Evolutionary conservation across 2,329 filamentous ascomycete species (phyloP).

Genomic region (Cordyceps javanica): DNA sequence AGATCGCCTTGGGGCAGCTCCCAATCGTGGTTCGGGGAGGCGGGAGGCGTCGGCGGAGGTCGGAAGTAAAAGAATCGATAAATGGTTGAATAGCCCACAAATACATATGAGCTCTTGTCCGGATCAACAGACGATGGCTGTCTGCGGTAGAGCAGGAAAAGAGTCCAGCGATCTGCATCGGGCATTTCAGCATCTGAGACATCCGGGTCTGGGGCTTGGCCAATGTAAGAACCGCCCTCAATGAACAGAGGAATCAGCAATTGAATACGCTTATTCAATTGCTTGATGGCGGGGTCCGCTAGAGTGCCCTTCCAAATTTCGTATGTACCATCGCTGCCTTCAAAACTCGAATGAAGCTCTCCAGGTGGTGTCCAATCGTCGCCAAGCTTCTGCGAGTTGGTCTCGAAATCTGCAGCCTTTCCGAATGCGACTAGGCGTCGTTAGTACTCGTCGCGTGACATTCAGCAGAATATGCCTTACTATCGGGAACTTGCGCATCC

Average conservation of each 20-base stretch:
- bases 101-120: constrained; percentile 59
- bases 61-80: constrained; percentile 75
- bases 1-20: constrained; percentile 40
- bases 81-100: constrained; percentile 84
- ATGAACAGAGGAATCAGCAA: constrained; percentile 83
- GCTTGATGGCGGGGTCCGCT: constrained; percentile 60
- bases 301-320: constrained; percentile 82
- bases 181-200: constrained; percentile 62
- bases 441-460: constrained; percentile 5
- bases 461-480: constrained; percentile 34
- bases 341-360: constrained; percentile 58
- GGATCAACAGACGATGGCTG: constrained; percentile 36
- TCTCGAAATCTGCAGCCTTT: constrained; percentile 55
- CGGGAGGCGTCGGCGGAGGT: constrained; percentile 37
- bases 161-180: constrained; percentile 77
- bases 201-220: constrained; percentile 34
- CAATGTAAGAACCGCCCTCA: constrained; percentile 79
- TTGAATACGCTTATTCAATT: constrained; percentile 74
- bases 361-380: constrained; percentile 67
- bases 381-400: constrained; percentile 41
- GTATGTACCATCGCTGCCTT: constrained; percentile 56
- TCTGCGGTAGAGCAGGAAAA: constrained; percentile 81
- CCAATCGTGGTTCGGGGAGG: constrained; percentile 33
- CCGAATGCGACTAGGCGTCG: constrained; percentile 56
- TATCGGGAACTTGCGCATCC: constrained; percentile 61